Base-by-base conservation (phyloP, 768 basidiomycete species). In the Trametes villosa region DNA sequence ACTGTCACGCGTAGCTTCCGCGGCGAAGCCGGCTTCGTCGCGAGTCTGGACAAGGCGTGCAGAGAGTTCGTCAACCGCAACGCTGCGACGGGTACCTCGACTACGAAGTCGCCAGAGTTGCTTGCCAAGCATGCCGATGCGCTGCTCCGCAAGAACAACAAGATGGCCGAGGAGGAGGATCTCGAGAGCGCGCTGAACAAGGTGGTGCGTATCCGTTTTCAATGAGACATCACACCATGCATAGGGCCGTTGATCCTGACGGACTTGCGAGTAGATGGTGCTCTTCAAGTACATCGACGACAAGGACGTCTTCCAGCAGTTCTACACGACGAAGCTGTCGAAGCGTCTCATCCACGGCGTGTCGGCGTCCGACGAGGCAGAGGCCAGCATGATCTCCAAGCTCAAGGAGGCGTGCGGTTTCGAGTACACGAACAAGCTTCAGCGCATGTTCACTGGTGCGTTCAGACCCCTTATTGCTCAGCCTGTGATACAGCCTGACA, bases 251-350 rank as follows among this genome's bases (percentile, higher is more conserved):
- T 63, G 50, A 40, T 55, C n/a, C 31, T n/a, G 4, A 9, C 49
- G 12, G 8, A 27, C 29, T 20, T n/a, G 44, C 53, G 36, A 63
- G 2, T 70, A 98, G 96, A 97, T 98, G 95, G 82, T 92, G 15
- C 78, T 98, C 49, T 97, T 99, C 90, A 95, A 95, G 73, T 98
- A 97, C 76, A 90, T 98, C 68, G 94, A 96, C 72, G 96, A 98
- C 81, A 97, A 97, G 79, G 96, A 99, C 66, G 93, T 98, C 13
- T 99, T 98, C 86, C 95, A 96, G 71, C 91, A 91, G 18, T 98
- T 96, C 82, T 98, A 99, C 78, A 91, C 90, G 17, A 96, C 93
- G 64, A 96, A 93, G 74, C 77, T 98, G 24, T 92, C 92, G 34
- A 92, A 92, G 72, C 94, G 96, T 62, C 86, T 99, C 26, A 94